Evolutionary conservation across 768 basidiomycete species (phyloP).

Genomic region (Austroboletus eburneus): DNA sequence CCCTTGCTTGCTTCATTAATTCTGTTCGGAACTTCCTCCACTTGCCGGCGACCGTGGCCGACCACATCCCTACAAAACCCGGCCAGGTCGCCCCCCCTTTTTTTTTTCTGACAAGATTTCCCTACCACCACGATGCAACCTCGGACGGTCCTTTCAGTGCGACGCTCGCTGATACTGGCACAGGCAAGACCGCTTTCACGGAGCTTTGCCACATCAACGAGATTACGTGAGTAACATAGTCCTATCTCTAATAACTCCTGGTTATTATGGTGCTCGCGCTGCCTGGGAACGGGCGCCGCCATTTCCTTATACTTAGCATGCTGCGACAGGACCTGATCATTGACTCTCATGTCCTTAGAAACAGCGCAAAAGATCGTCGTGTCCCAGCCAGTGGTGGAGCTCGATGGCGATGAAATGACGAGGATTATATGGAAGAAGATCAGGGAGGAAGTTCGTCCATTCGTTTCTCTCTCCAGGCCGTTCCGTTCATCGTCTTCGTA

Average conservation of each 20-base stretch:
- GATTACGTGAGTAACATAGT: constrained; percentile 25
- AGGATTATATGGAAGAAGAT: constrained; percentile 99
- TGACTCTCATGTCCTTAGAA: constrained; percentile 16
- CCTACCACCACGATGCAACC: constrained; percentile 17
- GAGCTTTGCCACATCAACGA: constrained; percentile 27
- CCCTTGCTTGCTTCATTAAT: constrained; percentile 8
- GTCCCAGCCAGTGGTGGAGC: constrained; percentile 86
- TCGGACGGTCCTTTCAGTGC: constrained; percentile 20
- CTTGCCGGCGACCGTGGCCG: constrained; percentile 17
- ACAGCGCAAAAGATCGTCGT: constrained; percentile 63
- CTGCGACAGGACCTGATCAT: neutral
- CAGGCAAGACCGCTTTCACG: constrained; percentile 20
- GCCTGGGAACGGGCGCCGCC: neutral
- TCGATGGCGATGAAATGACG: constrained; percentile 99
- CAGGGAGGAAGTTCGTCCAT: constrained; percentile 72
- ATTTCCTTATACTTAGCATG: neutral
- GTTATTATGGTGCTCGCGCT: neutral
- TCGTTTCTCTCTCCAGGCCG: neutral
- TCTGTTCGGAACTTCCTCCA: too few relatives aligned
- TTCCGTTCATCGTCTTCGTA: constrained; percentile 30
- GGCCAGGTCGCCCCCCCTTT: constrained; percentile 1
- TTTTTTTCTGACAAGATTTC: too few relatives aligned
- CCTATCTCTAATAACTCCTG: neutral
- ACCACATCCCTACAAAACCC: constrained; percentile 16
- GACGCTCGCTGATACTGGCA: constrained; percentile 26